Evolutionary conservation across 257 asterid species (phyloP), one percentile per base, ranked within the genome.

Genomic region (Lantana camara): DNA sequence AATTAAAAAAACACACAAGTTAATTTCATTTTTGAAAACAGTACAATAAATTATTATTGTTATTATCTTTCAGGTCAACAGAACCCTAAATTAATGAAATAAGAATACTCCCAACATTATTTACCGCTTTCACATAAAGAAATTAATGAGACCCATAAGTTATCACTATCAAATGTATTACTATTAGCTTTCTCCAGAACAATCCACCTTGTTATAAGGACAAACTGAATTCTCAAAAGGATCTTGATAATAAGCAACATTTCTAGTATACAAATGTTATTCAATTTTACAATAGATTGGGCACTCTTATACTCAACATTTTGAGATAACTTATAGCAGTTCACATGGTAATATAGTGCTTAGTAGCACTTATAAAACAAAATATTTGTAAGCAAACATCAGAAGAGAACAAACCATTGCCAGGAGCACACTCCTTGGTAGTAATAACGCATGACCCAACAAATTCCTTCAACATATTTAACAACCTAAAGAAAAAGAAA

Each of bases 401-500:
- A 57, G 53, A 66, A 63, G 59, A 66, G 55, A 32, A 76, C 89
- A 66, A 44, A 85, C 94, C 94, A 85, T 71, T 78, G 83, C 94
- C 95, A 86, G 47, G 95, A 86, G 76, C 95, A 83, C 46, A 83
- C 87, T 70, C 95, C 95, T 75, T 79, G 79, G 80, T 81, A 86
- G 79, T 86, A 86, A 73, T 86, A 86, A 63, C 58, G 84, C 90
- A 83, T 83, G 75, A 86, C 88, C 95, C 95, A 86, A 72, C 88
- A 79, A 38, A 86, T 75, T 55, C 95, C 95, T 71, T 86, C 95
- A 34, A 77, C 82, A 69, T 81, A 86, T 56, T 86, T 83, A 67
- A 70, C 55, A 70, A 83, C 91, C 91, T 84, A 63, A 37, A 67
- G 53, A 63, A 71, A 66, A 72, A 32, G 46, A 27, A 45, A 68